These are phyloP conservation scores for Jackrogersella multiformis DNA, from an alignment of 495 filamentous ascomycete genomes.

Conservation along the genomic window DNA sequence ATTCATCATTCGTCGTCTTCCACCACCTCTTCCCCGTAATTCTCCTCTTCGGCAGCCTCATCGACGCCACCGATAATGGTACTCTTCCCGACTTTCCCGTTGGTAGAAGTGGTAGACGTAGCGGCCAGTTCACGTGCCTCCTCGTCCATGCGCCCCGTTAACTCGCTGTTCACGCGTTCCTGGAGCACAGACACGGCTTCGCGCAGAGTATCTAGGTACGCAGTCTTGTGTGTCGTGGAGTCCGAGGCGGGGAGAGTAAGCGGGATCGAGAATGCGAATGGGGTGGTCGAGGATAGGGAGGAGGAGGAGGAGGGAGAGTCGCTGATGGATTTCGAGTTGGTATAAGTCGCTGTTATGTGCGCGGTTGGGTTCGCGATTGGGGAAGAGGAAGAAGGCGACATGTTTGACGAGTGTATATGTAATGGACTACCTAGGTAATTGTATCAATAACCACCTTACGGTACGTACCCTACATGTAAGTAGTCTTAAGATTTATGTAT, in stretches of 20 bases:
- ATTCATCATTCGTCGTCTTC: constrained; percentile 51
- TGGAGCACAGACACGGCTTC: constrained; percentile 69
- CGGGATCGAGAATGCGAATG: constrained; percentile 35
- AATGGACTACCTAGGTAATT: too few species aligned
- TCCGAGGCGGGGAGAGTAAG: constrained; percentile 47
- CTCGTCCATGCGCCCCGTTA: constrained; percentile 89
- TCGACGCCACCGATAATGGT: constrained; percentile 29
- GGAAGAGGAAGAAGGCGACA: constrained; percentile 7
- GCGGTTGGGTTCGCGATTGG: not conserved
- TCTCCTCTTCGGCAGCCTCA: constrained; percentile 74
- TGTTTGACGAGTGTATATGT: not conserved
- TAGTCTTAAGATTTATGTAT: too few species aligned
- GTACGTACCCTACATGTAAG: too few species aligned
- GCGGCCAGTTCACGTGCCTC: constrained; percentile 58
- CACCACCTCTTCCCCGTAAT: constrained; percentile 83
- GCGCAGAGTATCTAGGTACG: constrained; percentile 75
- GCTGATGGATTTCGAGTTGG: constrained; percentile 58
- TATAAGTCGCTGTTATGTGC: constrained; percentile 61
- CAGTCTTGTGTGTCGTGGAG: constrained; percentile 62
- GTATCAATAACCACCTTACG: too few species aligned
- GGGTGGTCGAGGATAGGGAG: constrained; percentile 48
- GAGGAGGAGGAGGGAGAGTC: constrained; percentile 51
- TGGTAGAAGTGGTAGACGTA: constrained; percentile 61
- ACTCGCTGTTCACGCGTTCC: constrained; percentile 77
- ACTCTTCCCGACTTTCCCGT: constrained; percentile 45